Evolutionary conservation across 768 basidiomycete genomes (phyloP), one percentile per base, ranked within the genome.

Genomic region (Tylopilus vinaceipallidus): DNA sequence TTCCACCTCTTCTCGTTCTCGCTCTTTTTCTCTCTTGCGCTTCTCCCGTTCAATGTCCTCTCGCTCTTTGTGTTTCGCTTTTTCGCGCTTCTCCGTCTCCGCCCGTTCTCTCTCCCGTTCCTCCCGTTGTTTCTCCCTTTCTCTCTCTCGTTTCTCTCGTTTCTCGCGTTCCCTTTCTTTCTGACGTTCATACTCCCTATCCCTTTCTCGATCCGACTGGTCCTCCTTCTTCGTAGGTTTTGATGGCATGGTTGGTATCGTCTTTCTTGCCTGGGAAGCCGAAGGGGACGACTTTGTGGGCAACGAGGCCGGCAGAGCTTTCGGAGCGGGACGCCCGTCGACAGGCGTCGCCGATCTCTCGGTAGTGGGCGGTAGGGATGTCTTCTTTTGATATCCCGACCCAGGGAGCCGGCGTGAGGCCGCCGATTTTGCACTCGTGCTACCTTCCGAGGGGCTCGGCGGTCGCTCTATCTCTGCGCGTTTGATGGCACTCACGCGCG

Each of bases 321-420:
- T 64, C 29, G 60, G 60, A 19, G 53, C 39, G 23, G 59, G 22
- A 17, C 71, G 70, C 20, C 57, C 16, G n/a, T 71, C 71, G 1
- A 59, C 51, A 4, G 63, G 58, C 1, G 54, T 57, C n/a, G 49
- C 50, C 22, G 63, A 55, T 55, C 59, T 73, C 14, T 57, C 62
- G 12, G 58, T 17, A 14, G 47, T 17, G 16, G 64, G 52, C 7
- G 58, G 40, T 35, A 56, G 68, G 36, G 67, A 60, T 0, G 63
- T 56, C n/a, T 68, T 68, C 23, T 72, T 72, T 50, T 69, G 71
- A 56, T 71, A 79, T 3, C 78, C 79, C 4, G 80, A 80, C 0
- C 80, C 79, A 24, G 79, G 79, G 12, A 68, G 48, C 29, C 75
- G 72, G 41, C 73, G 66, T 9, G 60, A 50, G 2, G 58, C 49